Conservation (phyloP, 1,284 basidiomycete species). For the Bondarzewia mesenterica region DNA sequence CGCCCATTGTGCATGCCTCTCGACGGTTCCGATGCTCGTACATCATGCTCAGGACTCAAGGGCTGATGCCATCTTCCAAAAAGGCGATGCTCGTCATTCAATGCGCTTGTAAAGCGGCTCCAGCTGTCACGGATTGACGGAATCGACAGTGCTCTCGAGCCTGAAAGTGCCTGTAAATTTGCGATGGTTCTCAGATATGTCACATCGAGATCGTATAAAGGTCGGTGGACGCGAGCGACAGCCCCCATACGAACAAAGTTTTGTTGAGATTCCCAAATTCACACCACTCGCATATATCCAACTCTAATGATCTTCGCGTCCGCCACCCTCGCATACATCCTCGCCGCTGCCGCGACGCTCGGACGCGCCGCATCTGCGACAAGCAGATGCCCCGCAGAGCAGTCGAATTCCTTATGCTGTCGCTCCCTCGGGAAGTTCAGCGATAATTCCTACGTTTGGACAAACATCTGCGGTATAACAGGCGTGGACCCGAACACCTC, state of each 20-base stretch:
- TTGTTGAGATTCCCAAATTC: not conserved
- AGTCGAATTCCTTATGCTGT: constrained; percentile 10
- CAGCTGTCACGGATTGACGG: too few species aligned
- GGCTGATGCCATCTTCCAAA: too few species aligned
- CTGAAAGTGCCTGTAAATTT: too few species aligned
- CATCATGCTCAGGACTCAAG: too few species aligned
- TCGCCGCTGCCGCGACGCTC: not conserved
- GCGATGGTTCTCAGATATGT: too few species aligned
- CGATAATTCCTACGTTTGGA: constrained; percentile 11
- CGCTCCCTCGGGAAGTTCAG: constrained; percentile 7
- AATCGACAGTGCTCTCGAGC: too few species aligned
- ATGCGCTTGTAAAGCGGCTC: too few species aligned
- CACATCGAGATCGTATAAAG: too few species aligned
- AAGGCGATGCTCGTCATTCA: too few species aligned
- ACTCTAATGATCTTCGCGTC: not conserved
- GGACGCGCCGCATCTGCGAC: not conserved
- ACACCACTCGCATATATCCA: not conserved
- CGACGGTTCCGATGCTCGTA: too few species aligned
- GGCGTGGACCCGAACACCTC: constrained; percentile 6
- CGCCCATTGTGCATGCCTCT: too few species aligned
- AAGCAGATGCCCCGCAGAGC: constrained; percentile 1
- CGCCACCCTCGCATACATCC: not conserved
- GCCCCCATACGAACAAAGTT: not conserved
- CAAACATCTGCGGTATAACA: constrained; percentile 9
- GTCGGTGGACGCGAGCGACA: not conserved